phyloP scores from a whole-genome alignment of 805 yeast genomes.

The Nakazawaea wickerhamii region DNA sequence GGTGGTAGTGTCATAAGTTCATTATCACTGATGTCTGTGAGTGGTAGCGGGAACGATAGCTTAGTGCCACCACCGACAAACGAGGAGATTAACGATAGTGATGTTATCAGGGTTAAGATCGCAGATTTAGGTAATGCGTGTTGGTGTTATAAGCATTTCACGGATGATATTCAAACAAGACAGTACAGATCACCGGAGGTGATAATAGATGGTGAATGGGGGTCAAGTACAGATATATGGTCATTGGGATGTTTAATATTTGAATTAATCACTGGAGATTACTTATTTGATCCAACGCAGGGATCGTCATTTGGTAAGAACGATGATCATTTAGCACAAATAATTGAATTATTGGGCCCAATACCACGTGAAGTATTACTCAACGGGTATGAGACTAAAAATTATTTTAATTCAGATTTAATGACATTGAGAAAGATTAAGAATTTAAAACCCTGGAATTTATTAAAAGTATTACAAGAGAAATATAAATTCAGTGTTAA shows the following conservation, averaged over 20 bases:
- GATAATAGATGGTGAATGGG: conserved; percentile 54
- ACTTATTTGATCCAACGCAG: conserved; percentile 53
- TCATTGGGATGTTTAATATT: conserved; percentile 53
- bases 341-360: conserved; percentile 41
- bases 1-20: conserved; percentile 26
- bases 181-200: conserved; percentile 66
- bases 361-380: conserved; percentile 53
- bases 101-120: conserved; percentile 43
- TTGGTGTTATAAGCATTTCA: conserved; percentile 56
- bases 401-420: conserved; percentile 28
- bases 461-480: conserved; percentile 73
- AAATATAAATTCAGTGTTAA: conserved; percentile 70
- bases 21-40: conserved; percentile 34
- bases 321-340: conserved; percentile 61
- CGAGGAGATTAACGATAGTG: conserved; percentile 31
- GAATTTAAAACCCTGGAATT: conserved; percentile 85
- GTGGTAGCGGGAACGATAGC: conserved; percentile 25
- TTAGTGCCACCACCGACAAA: conserved; percentile 31
- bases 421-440: conserved; percentile 64
- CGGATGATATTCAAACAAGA: conserved; percentile 64
- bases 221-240: conserved; percentile 60
- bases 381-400: conserved; percentile 52
- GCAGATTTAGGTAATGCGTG: conserved; percentile 73
- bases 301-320: conserved; percentile 44
- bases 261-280: conserved; percentile 58